Evolutionary conservation across 2,329 filamentous ascomycete species (phyloP), one percentile per base, ranked within the genome.

Genomic region (Didymosphaeria variabile): DNA sequence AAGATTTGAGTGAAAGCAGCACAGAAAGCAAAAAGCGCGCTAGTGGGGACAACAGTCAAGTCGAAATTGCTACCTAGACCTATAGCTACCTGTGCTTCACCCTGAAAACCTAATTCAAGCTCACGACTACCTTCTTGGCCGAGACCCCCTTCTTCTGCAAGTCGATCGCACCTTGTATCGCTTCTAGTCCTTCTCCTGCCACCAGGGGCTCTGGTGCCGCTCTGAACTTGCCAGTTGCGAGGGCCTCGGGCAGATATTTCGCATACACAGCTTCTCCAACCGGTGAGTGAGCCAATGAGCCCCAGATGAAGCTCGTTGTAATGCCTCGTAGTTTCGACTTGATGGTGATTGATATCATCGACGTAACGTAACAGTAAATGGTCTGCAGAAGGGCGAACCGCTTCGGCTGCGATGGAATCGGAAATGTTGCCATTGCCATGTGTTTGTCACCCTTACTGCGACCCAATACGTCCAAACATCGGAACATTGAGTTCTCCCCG

Each of bases 201-300:
- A 68, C 57, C 21, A 61, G 38, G 19, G 67, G 60, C 21, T 67
- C 62, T 12, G 65, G 67, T 44, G 60, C 60, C 19, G 66, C 59
- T 36, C 57, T 62, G n/a, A 65, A 61, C n/a, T 19, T 52, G 1
- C 65, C 61, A 29, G 54, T 54, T 23, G 53, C 55, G 36, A 70
- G 55, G 19, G 65, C 62, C 38, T 64, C 40, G 1, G 63, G 65
- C 2, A 70, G 26, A n/a, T 60, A 70, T 19, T 59, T 58, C 12
- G 47, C 65, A 42, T 60, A 55, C n/a, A 55, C 26, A 7, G 36
- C 53, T 9, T 42, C 51, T 31, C 51, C 51, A 17, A 53, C 36
- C 6, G 34, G 36, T 21, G 49, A 52, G 23, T 53, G 34, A 31
- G 36, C 51, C 36, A 53, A 23, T n/a, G 51, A 53, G 19, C 51